Evolutionary conservation across 208 protist species (phyloP).

Genomic region (Wallacemonas sp.): DNA sequence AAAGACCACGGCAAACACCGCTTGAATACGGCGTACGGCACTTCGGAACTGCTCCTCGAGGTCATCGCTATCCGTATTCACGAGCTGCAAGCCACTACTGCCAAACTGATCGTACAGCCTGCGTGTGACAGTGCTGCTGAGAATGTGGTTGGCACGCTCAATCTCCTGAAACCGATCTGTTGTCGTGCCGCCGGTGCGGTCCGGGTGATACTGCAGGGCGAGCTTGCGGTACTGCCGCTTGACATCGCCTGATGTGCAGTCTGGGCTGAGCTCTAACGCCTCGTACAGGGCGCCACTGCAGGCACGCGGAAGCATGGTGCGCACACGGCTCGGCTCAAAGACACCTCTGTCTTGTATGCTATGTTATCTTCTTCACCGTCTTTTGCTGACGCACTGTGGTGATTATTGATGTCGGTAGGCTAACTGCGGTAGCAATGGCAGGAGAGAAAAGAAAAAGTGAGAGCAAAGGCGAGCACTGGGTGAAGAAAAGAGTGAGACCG

Average conservation of each 20-base stretch:
- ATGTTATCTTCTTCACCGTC: too few relatives aligned
- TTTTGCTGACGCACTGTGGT: too few relatives aligned
- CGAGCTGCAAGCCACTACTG: constrained; percentile 90
- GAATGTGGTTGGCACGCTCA: constrained; percentile 95
- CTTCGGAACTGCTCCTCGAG: constrained; percentile 21
- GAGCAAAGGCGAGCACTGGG: too few relatives aligned
- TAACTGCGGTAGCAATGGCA: too few relatives aligned
- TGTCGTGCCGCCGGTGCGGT: constrained; percentile 72
- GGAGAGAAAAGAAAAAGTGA: too few relatives aligned
- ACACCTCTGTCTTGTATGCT: too few relatives aligned
- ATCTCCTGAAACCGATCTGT: constrained; percentile 90
- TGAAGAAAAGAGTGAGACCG: too few relatives aligned
- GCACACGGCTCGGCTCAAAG: background rate
- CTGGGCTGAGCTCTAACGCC: constrained; percentile 48
- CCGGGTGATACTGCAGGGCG: constrained; percentile 89
- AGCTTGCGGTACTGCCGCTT: constrained; percentile 82
- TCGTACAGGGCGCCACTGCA: constrained; percentile 72
- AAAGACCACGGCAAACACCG: background rate
- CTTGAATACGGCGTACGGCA: constrained; percentile 5
- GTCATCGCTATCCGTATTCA: constrained; percentile 33
- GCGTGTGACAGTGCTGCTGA: constrained; percentile 94
- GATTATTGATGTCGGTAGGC: too few relatives aligned
- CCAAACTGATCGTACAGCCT: constrained; percentile 96
- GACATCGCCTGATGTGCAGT: constrained; percentile 66
- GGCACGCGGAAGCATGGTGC: constrained; percentile 25